Evolutionary conservation across 805 yeast genomes (phyloP).

Genomic region (Metschnikowia picachoensis): DNA sequence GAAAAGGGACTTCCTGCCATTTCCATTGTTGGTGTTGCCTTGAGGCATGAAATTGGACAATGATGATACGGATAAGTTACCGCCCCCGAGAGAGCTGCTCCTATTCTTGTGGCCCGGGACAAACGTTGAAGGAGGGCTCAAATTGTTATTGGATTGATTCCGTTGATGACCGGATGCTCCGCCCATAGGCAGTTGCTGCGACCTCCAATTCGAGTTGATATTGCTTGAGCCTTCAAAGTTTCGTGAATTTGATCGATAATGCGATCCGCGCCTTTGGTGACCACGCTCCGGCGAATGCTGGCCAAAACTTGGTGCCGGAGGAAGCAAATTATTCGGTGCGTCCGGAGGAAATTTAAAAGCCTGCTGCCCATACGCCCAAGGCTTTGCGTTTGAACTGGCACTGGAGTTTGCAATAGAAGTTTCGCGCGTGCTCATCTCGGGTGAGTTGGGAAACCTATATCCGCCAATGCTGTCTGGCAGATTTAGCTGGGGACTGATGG

Average conservation of each 20-base stretch:
- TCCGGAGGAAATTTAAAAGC: slow-evolving; percentile 58
- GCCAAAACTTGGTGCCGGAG: slow-evolving; percentile 52
- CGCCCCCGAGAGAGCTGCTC: slow-evolving; percentile 57
- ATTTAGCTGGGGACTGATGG: slow-evolving; percentile 12
- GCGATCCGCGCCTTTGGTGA: slow-evolving; percentile 39
- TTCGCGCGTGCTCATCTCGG: slow-evolving; percentile 18
- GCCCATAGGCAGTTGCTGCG: slow-evolving; percentile 43
- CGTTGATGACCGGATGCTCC: slow-evolving; percentile 18
- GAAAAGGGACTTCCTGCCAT: slow-evolving; percentile 73
- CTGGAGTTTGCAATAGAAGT: slow-evolving; percentile 32
- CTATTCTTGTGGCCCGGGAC: slow-evolving; percentile 79
- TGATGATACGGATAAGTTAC: slow-evolving; percentile 58
- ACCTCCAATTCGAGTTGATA: slow-evolving; percentile 60
- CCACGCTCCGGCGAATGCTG: slow-evolving; percentile 38
- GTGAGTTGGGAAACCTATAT: slow-evolving; percentile 57
- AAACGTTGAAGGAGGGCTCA: slow-evolving; percentile 44
- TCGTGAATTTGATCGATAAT: slow-evolving; percentile 37
- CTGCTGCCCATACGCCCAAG: slow-evolving; percentile 42
- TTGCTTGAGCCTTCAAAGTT: slow-evolving; percentile 39
- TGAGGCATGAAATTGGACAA: slow-evolving; percentile 36
- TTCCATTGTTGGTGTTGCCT: slow-evolving; percentile 28
- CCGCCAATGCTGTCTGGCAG: slow-evolving; percentile 23
- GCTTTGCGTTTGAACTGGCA: slow-evolving; percentile 17
- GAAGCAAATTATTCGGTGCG: slow-evolving; percentile 35
- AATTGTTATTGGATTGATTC: slow-evolving; percentile 23